Conservation (phyloP, 2,329 filamentous ascomycete species). For the Arthroderma uncinatum region DNA sequence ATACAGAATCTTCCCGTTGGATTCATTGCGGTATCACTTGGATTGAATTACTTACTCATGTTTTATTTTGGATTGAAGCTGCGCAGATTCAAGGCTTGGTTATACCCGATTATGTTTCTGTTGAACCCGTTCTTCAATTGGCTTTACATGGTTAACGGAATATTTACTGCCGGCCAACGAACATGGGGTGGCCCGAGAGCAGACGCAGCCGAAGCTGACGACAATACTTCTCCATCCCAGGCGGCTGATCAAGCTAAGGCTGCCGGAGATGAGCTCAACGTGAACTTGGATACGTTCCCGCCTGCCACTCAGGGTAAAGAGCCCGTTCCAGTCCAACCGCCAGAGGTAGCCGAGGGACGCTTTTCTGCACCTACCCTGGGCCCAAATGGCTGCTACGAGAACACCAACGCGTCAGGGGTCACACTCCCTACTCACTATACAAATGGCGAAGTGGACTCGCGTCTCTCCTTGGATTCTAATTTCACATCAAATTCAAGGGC, state of each 20-base stretch:
- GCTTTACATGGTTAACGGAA: conserved; percentile 95
- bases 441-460: conserved; percentile 42
- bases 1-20: conserved; percentile 73
- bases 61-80: conserved; percentile 85
- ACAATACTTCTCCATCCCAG: conserved; percentile 63
- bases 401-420: conserved; percentile 55
- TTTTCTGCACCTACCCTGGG: conserved; percentile 62
- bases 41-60: conserved; percentile 92
- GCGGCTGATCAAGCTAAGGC: conserved; percentile 73
- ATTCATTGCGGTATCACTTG: conserved; percentile 85
- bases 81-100: conserved; percentile 80
- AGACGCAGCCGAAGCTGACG: conserved; percentile 72
- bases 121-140: conserved; percentile 96
- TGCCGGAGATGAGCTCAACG: conserved; percentile 75
- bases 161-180: conserved; percentile 84
- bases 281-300: conserved; percentile 76
- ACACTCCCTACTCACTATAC: conserved; percentile 42
- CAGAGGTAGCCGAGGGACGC: conserved; percentile 62
- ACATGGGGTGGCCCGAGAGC: conserved; percentile 93
- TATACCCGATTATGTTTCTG: conserved; percentile 92
- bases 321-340: conserved; percentile 57
- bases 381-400: conserved; percentile 57
- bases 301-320: conserved; percentile 31
- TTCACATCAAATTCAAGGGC: conserved; percentile 45
- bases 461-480: conserved; percentile 57